Conservation (phyloP, 208 protist species). For the Leptomonas seymouri region DNA sequence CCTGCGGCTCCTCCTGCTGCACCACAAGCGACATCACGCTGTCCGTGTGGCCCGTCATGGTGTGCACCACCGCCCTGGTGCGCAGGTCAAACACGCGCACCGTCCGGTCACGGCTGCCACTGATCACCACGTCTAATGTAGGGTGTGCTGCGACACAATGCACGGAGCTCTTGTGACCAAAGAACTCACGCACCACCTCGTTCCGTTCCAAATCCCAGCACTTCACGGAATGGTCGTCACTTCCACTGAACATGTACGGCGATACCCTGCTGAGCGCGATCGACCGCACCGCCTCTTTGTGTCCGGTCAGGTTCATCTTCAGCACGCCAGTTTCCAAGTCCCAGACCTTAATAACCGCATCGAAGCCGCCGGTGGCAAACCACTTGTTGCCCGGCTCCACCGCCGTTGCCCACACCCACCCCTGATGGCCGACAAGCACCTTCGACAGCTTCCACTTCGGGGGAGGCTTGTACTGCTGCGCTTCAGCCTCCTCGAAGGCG, state of each 20-base stretch:
- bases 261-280: slow-evolving; percentile 91
- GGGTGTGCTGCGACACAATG: slow-evolving; percentile 96
- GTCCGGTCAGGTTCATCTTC: slow-evolving; percentile 99
- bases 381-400: slow-evolving; percentile 99
- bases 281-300: slow-evolving; percentile 93
- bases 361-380: slow-evolving; percentile 98
- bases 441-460: slow-evolving; percentile 96
- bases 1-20: slow-evolving; percentile 92
- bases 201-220: slow-evolving; percentile 99
- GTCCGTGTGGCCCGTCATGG: slow-evolving; percentile 94
- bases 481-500: slow-evolving; percentile 15
- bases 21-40: slow-evolving; percentile 91
- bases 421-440: slow-evolving; percentile 90
- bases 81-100: slow-evolving; percentile 95
- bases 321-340: slow-evolving; percentile 96
- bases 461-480: slow-evolving; percentile 46
- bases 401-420: slow-evolving; percentile 96
- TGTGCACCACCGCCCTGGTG: slow-evolving; percentile 73
- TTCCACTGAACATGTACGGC: slow-evolving; percentile 99
- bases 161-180: slow-evolving; percentile 97
- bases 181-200: slow-evolving; percentile 95
- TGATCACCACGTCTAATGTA: slow-evolving; percentile 98
- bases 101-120: slow-evolving; percentile 96
- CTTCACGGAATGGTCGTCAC: slow-evolving; percentile 98
- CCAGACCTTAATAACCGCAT: slow-evolving; percentile 99